Conservation (phyloP, 768 basidiomycete genomes). For the Peribolospora baueri region DNA sequence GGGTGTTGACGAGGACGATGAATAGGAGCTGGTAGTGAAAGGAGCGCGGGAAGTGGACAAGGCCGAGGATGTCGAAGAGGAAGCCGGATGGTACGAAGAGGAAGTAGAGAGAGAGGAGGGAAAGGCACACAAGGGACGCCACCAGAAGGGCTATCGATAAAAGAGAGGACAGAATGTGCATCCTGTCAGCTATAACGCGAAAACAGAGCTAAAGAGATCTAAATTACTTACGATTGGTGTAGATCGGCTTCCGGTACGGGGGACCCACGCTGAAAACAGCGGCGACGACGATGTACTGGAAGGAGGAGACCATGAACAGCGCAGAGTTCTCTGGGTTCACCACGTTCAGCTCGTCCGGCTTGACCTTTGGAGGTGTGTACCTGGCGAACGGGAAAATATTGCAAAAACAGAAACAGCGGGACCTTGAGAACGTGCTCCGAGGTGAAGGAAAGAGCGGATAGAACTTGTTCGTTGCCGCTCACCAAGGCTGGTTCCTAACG, state of each 20-base stretch:
- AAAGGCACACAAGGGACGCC: slow-evolving; percentile 36
- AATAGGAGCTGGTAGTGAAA: slow-evolving; percentile 47
- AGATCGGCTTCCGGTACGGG: slow-evolving; percentile 82
- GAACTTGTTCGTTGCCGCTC: slow-evolving; percentile 10
- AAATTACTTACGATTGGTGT: slow-evolving; percentile 54
- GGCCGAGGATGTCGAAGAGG: slow-evolving; percentile 38
- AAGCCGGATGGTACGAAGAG: slow-evolving; percentile 43
- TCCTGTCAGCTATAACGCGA: background rate
- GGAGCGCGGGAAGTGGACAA: slow-evolving; percentile 45
- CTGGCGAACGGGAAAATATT: slow-evolving; percentile 20
- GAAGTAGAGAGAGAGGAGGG: slow-evolving; percentile 49
- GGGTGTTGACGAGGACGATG: slow-evolving; percentile 44
- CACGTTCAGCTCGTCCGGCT: slow-evolving; percentile 49
- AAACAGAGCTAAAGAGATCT: background rate
- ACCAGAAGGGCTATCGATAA: slow-evolving; percentile 51
- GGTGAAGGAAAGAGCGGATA: background rate
- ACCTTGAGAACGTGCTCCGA: background rate
- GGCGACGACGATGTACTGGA: slow-evolving; percentile 94
- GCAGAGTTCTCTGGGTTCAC: slow-evolving; percentile 78
- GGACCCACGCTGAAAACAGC: slow-evolving; percentile 96
- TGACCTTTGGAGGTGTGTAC: slow-evolving; percentile 47
- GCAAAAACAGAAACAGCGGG: background rate
- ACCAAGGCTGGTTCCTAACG: slow-evolving; percentile 71
- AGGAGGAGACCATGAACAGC: slow-evolving; percentile 80
- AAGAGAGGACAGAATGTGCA: slow-evolving; percentile 1